Percentiles rank a stretch among this genome's conserved stretches.
Conservation (phyloP, 441 rosid genomes). For the Dalechampia spathulata region DNA sequence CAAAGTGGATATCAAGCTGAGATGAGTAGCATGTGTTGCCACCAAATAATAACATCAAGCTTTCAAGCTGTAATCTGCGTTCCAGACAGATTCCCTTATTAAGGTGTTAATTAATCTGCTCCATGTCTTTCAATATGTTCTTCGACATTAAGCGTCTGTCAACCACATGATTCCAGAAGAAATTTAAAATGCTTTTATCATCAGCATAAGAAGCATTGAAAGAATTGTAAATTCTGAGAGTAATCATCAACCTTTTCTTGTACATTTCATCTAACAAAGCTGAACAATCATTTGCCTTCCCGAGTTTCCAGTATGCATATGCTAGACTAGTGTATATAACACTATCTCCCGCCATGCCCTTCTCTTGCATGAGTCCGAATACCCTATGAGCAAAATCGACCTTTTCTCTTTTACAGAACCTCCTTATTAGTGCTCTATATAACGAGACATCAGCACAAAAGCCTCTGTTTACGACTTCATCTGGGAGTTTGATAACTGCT, state of each 20-base stretch:
- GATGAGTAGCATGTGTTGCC: background rate
- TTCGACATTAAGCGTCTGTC: constrained; percentile 63
- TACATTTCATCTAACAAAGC: constrained; percentile 65
- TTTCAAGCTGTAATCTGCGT: too few species aligned
- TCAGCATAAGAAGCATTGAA: constrained; percentile 53
- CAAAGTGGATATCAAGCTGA: background rate
- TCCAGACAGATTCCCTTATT: background rate
- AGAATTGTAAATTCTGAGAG: constrained; percentile 52
- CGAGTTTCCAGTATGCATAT: constrained; percentile 67
- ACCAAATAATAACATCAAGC: background rate
- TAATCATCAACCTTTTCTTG: constrained; percentile 64
- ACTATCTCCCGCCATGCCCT: constrained; percentile 65
- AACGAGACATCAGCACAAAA: constrained; percentile 48
- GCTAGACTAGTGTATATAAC: constrained; percentile 62
- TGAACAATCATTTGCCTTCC: constrained; percentile 45
- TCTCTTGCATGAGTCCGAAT: constrained; percentile 53
- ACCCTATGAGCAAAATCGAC: constrained; percentile 50
- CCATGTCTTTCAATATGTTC: constrained; percentile 45
- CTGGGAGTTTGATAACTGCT: constrained; percentile 38
- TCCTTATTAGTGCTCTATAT: constrained; percentile 84
- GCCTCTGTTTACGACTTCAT: constrained; percentile 54
- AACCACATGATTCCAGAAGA: constrained; percentile 71
- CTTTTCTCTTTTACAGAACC: constrained; percentile 62
- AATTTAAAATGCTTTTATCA: constrained; percentile 37
- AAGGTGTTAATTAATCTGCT: constrained; percentile 17